A percentile compares a stretch with the other conserved stretches of the same genome.
Evolutionary conservation across 495 filamentous ascomycete genomes (phyloP).

Genomic region (Aspergillus indologenus): DNA sequence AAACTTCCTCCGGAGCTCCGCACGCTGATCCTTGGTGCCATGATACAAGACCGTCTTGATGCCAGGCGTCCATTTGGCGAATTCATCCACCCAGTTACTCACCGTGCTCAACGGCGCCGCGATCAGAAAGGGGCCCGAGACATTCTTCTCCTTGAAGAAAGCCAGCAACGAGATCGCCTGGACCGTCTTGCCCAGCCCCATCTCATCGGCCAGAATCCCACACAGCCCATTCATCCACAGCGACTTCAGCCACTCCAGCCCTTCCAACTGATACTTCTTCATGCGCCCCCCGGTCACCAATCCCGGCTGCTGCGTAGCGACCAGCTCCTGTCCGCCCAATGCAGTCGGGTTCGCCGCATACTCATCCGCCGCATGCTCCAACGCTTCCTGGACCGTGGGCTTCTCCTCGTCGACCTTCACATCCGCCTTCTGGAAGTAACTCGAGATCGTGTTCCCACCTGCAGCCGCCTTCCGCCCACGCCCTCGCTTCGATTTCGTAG

Average conservation of each 20-base stretch:
- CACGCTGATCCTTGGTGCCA: slow-evolving; percentile 70
- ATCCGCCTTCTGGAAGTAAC: slow-evolving; percentile 57
- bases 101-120: slow-evolving; percentile 87
- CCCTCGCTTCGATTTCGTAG: slow-evolving; percentile 24
- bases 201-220: slow-evolving; percentile 94
- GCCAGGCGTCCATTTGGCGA: slow-evolving; percentile 79
- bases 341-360: slow-evolving; percentile 55
- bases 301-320: slow-evolving; percentile 79
- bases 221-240: slow-evolving; percentile 91
- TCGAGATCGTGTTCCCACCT: slow-evolving; percentile 47
- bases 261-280: slow-evolving; percentile 92
- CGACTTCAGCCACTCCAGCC: slow-evolving; percentile 83
- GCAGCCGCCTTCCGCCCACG: slow-evolving; percentile 30
- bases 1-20: slow-evolving; percentile 60
- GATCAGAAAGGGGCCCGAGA: slow-evolving; percentile 86
- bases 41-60: slow-evolving; percentile 91
- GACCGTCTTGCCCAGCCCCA: slow-evolving; percentile 94
- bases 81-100: slow-evolving; percentile 96
- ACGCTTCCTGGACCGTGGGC: slow-evolving; percentile 49
- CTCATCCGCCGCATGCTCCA: slow-evolving; percentile 54
- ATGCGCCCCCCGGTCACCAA: slow-evolving; percentile 85
- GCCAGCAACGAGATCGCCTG: slow-evolving; percentile 92
- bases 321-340: slow-evolving; percentile 72
- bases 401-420: slow-evolving; percentile 50
- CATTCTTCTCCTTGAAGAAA: slow-evolving; percentile 79